Base-by-base conservation (phyloP, 1,284 basidiomycete species). In the Marasmius oreades region DNA sequence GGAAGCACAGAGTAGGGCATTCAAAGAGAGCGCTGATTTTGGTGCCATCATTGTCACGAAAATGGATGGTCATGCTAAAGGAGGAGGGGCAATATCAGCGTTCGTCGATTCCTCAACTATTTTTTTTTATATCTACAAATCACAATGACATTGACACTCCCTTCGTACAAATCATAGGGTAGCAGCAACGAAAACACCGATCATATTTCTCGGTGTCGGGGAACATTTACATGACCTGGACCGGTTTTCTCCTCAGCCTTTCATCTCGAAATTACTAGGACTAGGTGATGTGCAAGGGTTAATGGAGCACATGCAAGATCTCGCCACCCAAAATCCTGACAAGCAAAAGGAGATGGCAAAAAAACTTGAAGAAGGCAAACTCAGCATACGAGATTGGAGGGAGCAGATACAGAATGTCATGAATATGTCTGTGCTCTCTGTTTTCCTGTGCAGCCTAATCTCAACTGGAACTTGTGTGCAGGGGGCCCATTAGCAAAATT, bases 41-140 rank as follows among this genome's bases (percentile, higher is more conserved):
- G 97, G 96, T 63, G 95, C 96, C 1, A 99, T 99, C 65, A 97
- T 99, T 62, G 96, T 99, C 18, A 99, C 97, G 22, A 99, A 99
- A 76, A 94, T 99, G 84, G 97, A 99, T 66, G 97, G 97, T 5
- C 97, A 99, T 69, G 97, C 97, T 1, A 99, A 98, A 71, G 97
- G 97, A 63, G 97, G 97, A 73, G 97, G 97, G 58, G 97, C 97
- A 34, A 99, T 99, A 61, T 99, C 97, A 48, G 96, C 96, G 95
- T 95, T 73, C 62, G 92, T 80, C n/a, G 2, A 36, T 53, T 58
- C 51, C 22, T 51, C 10, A 46, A 22, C 18, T 43, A 33, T 42
- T 51, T 14, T n/a, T n/a, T n/a, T n/a, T n/a, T n/a, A n/a, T n/a
- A n/a, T n/a, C n/a, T n/a, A n/a, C n/a, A n/a, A n/a, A n/a, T n/a